Percentiles rank a stretch among this genome's conserved stretches.
These are phyloP conservation scores for Fraxinus greggii DNA, from an alignment of 305 asterid species.

Conservation along the genomic window DNA sequence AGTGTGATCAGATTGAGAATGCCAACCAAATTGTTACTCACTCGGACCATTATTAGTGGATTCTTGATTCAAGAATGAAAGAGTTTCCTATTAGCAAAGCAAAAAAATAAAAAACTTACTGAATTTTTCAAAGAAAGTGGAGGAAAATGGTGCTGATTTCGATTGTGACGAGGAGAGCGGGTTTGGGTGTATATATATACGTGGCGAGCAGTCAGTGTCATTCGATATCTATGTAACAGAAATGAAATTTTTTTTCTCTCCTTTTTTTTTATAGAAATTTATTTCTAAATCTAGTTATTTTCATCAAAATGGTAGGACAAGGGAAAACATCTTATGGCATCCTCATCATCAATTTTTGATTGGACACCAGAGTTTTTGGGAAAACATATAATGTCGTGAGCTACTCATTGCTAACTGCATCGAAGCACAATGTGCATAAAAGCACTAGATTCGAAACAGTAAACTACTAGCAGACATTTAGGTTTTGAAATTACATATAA, in stretches of 20 bases:
- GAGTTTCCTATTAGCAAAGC: neutral
- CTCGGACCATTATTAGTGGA: neutral
- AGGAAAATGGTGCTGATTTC: neutral
- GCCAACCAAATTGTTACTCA: constrained; percentile 43
- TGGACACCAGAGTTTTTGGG: too few species aligned
- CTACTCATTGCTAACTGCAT: too few species aligned
- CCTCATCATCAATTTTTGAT: too few species aligned
- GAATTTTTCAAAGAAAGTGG: neutral
- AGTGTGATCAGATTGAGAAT: constrained; percentile 41
- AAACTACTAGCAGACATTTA: too few species aligned
- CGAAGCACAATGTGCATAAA: too few species aligned
- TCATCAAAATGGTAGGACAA: too few species aligned
- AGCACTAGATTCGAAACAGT: too few species aligned
- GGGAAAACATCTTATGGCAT: too few species aligned
- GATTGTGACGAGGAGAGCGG: neutral
- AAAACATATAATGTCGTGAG: too few species aligned
- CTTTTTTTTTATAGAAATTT: too few species aligned
- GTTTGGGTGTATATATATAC: neutral
- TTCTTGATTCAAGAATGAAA: neutral
- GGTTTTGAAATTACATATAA: too few species aligned
- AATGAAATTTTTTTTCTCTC: neutral
- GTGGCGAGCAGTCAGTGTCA: neutral
- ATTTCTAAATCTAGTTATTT: neutral
- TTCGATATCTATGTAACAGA: neutral
- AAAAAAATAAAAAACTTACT: too few species aligned